Evolutionary conservation across 805 yeast genomes (phyloP), one percentile per base, ranked within the genome.

Genomic region (Yamadazyma sp.): DNA sequence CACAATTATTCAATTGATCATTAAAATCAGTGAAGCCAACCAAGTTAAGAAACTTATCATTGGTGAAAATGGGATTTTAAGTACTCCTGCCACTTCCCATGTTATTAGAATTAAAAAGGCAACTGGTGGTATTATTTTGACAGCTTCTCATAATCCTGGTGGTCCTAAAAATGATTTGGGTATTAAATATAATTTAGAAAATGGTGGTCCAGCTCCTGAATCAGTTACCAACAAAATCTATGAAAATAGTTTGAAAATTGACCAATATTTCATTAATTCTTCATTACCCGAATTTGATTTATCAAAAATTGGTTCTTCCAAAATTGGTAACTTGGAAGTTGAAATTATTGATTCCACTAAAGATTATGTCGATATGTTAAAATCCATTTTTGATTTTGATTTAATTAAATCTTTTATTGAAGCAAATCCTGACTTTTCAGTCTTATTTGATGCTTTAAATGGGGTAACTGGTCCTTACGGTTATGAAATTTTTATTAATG

Each of bases 171-270:
- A 85, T 45, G 98, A 91, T 58, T 73, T 88, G 56, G 98, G 98
- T 36, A 91, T 91, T 70, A 91, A 91, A 68, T 93, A 93, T 69
- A 93, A 91, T 62, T 70, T 93, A 59, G 76, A 85, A 45, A 91
- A 91, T 56, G 98, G 98, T 48, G 98, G 96, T 3, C 98, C 98
- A 27, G 98, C 98, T 8, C 98, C 98, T 9, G 98, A 91, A 60
- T 65, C 83, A 11, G 94, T 93, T 40, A 91, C 98, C 9, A 76
- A 91, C 65, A 77, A 80, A 59, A 93, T 91, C 55, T 93, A 65
- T 67, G 89, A 79, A 40, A 71, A 67, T 19, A 77, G 95, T 14
- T 75, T 72, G 54, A 52, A 60, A 26, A 65, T 93, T 49, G 56
- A 71, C 6, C 54, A 64, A 30, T 91, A 86, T 65, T 78, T 79